Evolutionary conservation across 805 yeast genomes (phyloP).

Genomic region (Tetrapisispora taiwanensis): DNA sequence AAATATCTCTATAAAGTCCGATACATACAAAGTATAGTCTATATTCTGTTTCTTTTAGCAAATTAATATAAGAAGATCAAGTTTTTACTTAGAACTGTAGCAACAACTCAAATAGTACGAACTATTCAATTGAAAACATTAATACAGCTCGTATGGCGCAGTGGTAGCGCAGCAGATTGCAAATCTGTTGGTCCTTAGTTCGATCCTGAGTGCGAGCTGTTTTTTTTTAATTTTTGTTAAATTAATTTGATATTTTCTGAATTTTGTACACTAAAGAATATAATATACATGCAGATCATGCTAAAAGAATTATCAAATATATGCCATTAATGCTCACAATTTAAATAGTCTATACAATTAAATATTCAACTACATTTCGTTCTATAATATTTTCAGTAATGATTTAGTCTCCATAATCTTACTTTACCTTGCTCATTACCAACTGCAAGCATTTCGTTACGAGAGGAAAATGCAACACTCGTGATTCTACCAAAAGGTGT

Average conservation of each 20-base stretch:
- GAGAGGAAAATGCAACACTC: conserved; percentile 65
- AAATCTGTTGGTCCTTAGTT: conserved; percentile 97
- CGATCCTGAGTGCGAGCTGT: conserved; percentile 86
- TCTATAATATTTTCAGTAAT: conserved; percentile 37
- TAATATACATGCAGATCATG: too few relatives aligned
- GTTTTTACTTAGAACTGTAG: too few relatives aligned
- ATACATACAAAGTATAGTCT: too few relatives aligned
- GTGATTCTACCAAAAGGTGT: conserved; percentile 96
- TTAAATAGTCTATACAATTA: neutral
- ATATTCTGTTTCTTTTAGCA: too few relatives aligned
- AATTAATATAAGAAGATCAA: too few relatives aligned
- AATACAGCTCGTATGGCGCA: conserved; percentile 72
- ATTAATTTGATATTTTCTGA: too few relatives aligned
- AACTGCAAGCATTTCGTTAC: conserved; percentile 70
- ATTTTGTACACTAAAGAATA: too few relatives aligned
- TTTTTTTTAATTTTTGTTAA: conserved; percentile 26
- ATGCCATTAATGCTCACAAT: too few relatives aligned
- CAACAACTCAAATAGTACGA: too few relatives aligned
- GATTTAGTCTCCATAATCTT: conserved; percentile 80
- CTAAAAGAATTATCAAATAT: neutral
- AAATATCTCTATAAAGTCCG: too few relatives aligned
- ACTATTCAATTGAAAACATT: too few relatives aligned
- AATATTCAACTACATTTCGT: neutral
- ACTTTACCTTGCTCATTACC: conserved; percentile 90
- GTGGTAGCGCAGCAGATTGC: conserved; percentile 99